Conservation (phyloP, 129 eudicot genomes). For the Chrysanthemum lavandulifolium region DNA sequence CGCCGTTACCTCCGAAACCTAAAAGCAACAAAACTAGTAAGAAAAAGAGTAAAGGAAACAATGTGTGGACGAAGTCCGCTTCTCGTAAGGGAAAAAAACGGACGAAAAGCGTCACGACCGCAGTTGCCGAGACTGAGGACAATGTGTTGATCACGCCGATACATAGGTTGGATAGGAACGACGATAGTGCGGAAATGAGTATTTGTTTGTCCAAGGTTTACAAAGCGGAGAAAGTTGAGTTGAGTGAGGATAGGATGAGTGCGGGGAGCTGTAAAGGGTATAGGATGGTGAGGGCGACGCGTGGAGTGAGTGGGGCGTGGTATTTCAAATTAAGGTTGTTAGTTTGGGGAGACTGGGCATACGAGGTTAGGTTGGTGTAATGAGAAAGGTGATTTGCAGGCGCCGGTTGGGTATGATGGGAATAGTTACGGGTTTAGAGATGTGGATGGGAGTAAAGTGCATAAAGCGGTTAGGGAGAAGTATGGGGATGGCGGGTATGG, state of each 20-base stretch:
- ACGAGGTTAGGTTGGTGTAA: constrained; percentile 92
- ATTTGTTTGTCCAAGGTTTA: constrained; percentile 76
- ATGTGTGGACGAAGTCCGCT: no score
- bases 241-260: constrained; percentile 71
- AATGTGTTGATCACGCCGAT: no score
- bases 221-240: constrained; percentile 86
- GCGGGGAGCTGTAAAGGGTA: constrained; percentile 91
- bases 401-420: constrained; percentile 92
- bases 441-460: constrained; percentile 90
- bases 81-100: no score
- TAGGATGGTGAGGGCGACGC: constrained; percentile 83
- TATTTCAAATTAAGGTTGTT: constrained; percentile 72
- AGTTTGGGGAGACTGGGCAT: constrained; percentile 73
- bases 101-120: no score
- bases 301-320: constrained; percentile 38
- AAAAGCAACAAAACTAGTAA: no score
- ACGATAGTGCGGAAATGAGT: constrained; percentile 46
- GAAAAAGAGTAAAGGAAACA: no score
- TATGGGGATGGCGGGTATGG: no score
- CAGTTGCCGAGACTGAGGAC: no score
- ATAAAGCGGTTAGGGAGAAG: constrained; percentile 33
- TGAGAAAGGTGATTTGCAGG: constrained; percentile 98
- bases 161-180: constrained; percentile 43
- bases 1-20: no score
- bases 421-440: constrained; percentile 91